Evolutionary conservation across 225 moss, liverwort and hornwort species (phyloP).

Genomic region (Antitrichia curtipendula): DNA sequence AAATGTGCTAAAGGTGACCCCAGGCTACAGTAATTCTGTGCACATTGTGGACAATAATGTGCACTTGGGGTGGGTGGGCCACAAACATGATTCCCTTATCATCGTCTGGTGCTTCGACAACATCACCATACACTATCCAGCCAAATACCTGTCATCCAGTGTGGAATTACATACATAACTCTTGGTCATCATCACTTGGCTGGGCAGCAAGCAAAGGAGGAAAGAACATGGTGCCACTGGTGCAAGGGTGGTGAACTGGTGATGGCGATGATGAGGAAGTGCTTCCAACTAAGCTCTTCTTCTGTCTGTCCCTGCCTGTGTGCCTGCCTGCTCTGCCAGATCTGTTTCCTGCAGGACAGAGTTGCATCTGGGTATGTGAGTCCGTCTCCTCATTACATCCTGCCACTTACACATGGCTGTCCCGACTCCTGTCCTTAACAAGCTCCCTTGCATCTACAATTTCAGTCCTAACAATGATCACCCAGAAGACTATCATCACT

Average conservation of each 20-base stretch:
- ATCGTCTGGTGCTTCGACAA: neutral
- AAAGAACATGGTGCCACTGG: neutral
- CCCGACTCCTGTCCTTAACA: neutral
- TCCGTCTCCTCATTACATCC: neutral
- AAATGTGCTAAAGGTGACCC: neutral
- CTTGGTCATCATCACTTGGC: neutral
- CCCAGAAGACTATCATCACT: neutral
- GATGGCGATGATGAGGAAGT: neutral
- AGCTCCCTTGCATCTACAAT: neutral
- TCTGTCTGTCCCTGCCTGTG: neutral
- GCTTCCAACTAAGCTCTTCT: neutral
- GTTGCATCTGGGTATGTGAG: neutral
- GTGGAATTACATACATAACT: neutral
- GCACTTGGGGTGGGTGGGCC: neutral
- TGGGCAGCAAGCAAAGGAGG: neutral
- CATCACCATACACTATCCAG: neutral
- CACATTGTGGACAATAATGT: neutral
- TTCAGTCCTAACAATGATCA: neutral
- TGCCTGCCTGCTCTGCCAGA: neutral
- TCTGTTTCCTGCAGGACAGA: neutral
- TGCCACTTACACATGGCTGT: constrained; percentile 12
- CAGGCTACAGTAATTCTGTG: neutral
- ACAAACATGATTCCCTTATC: neutral
- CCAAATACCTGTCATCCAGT: neutral
- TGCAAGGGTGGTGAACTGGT: neutral